A percentile compares a stretch with the other conserved stretches of the same genome.
Evolutionary conservation across 768 basidiomycete genomes (phyloP).

Genomic region (Xerocomellus intermedius): DNA sequence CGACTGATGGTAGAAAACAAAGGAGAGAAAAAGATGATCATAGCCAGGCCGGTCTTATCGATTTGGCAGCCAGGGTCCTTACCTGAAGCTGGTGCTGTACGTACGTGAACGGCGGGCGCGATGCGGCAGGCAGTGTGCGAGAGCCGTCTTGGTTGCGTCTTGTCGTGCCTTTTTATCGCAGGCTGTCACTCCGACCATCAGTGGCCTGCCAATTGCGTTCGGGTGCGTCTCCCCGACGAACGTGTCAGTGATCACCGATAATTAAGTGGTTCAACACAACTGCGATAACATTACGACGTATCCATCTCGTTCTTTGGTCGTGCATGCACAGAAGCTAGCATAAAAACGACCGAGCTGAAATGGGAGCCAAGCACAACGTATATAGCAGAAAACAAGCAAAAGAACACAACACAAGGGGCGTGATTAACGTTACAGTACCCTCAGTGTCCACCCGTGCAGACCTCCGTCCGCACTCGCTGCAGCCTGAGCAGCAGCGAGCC

Average conservation of each 20-base stretch:
- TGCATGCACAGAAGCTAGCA: constrained; percentile 4
- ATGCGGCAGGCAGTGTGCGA: constrained; percentile 8
- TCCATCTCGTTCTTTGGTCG: constrained; percentile 10
- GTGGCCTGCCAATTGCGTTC: constrained; percentile 11
- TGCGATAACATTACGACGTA: constrained; percentile 27
- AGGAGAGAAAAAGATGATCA: constrained; percentile 5
- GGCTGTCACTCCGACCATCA: background rate
- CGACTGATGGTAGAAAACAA: constrained; percentile 13
- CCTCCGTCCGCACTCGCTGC: constrained; percentile 64
- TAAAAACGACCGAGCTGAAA: constrained; percentile 8
- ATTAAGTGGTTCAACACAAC: constrained; percentile 4
- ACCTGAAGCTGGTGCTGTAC: constrained; percentile 17
- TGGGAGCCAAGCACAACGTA: constrained; percentile 22
- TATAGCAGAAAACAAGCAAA: constrained; percentile 28
- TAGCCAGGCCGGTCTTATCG: constrained; percentile 15
- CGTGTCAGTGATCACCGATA: constrained; percentile 21
- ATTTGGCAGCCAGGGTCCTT: constrained; percentile 17
- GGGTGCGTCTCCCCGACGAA: constrained; percentile 19
- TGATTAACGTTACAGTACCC: constrained; percentile 58
- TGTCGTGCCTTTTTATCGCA: constrained; percentile 13
- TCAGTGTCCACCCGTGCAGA: constrained; percentile 75
- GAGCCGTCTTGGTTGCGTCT: background rate
- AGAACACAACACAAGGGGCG: constrained; percentile 25
- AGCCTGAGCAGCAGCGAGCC: constrained; percentile 74
- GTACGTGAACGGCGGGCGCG: constrained; percentile 1